Base-by-base conservation (phyloP, 176 grass and related monocot species). In the Triticum turgidum region DNA sequence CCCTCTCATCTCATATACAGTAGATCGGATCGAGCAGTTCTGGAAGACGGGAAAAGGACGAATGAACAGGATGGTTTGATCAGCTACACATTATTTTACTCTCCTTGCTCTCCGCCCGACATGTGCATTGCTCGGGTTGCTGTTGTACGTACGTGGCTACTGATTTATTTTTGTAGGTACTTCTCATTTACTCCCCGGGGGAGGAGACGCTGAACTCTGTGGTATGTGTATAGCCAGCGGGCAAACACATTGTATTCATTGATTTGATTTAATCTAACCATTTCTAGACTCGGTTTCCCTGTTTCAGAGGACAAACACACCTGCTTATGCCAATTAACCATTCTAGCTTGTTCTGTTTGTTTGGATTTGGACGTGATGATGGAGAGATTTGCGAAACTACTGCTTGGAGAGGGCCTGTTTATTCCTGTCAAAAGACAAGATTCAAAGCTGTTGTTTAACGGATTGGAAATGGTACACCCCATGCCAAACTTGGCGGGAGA, bases 391-490 rank as follows among this genome's bases (percentile, higher is more conserved):
- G 87, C 89, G 4, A 98, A 91, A 77, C 93, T 98, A 0, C 93
- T 98, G 35, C 89, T 98, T 0, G 95, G 95, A 35, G 95, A 98
- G 89, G 91, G 95, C 87, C 95, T 98, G 95, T 35, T 35, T 35
- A 35, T 35, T 35, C 34, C 34, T 35, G 34, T 35, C 34, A 35
- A 35, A 35, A 35, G 0, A 35, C 34, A 35, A 4, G 34, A 4
- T 35, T 11, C 41, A 42, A 42, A 42, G 10, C 42, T 44, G 42
- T 44, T 44, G 42, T 44, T 44, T 44, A 44, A 44, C 42, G 42
- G 42, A 44, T 44, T 44, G 42, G 42, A 44, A 44, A 44, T 44
- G 11, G 42, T 11, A 44, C 42, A 44, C 44, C 44, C 13, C 11
- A 13, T 47, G 44, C 44, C 44, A 47, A 47, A 47, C 44, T 47